Percentiles rank a stretch among this genome's conserved stretches.
Conservation (phyloP, 495 filamentous ascomycete genomes). For the Clohesyomyces aquaticus region DNA sequence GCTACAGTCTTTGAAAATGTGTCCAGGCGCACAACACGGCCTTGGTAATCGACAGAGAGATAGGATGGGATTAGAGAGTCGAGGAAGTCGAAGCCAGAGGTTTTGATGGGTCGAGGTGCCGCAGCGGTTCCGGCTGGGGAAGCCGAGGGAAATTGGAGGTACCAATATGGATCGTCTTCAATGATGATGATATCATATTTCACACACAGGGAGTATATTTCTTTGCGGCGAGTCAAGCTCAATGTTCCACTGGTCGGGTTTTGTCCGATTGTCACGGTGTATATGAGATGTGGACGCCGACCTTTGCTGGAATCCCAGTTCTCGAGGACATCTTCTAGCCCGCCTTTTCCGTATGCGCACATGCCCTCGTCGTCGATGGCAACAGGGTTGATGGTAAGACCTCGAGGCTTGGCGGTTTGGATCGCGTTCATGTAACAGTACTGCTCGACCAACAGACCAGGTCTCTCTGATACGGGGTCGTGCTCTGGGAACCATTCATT, state of each 20-base stretch:
- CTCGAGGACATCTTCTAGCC: slow-evolving; percentile 74
- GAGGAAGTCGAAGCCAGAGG: slow-evolving; percentile 75
- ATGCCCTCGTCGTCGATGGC: slow-evolving; percentile 80
- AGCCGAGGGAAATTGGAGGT: slow-evolving; percentile 76
- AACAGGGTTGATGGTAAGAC: slow-evolving; percentile 71
- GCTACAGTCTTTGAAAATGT: slow-evolving; percentile 54
- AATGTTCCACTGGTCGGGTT: slow-evolving; percentile 84
- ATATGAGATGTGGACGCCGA: slow-evolving; percentile 79
- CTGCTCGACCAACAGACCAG: slow-evolving; percentile 74
- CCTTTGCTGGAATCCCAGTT: slow-evolving; percentile 79
- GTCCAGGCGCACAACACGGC: slow-evolving; percentile 71
- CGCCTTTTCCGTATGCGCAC: slow-evolving; percentile 65
- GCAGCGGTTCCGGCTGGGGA: slow-evolving; percentile 34
- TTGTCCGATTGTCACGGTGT: slow-evolving; percentile 89
- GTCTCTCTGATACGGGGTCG: slow-evolving; percentile 66
- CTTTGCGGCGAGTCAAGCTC: slow-evolving; percentile 68
- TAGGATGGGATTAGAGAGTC: slow-evolving; percentile 82
- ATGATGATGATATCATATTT: slow-evolving; percentile 89
- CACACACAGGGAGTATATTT: slow-evolving; percentile 79
- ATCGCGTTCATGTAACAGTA: slow-evolving; percentile 79
- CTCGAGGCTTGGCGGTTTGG: slow-evolving; percentile 66
- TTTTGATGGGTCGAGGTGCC: slow-evolving; percentile 47
- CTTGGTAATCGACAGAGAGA: slow-evolving; percentile 73
- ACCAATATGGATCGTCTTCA: slow-evolving; percentile 97
- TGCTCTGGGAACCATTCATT: slow-evolving; percentile 72